Percentiles rank a stretch among this genome's conserved stretches.
These are phyloP conservation scores for Eucalyptus camaldulensis DNA, from an alignment of 345 rosid species.

Conservation along the genomic window DNA sequence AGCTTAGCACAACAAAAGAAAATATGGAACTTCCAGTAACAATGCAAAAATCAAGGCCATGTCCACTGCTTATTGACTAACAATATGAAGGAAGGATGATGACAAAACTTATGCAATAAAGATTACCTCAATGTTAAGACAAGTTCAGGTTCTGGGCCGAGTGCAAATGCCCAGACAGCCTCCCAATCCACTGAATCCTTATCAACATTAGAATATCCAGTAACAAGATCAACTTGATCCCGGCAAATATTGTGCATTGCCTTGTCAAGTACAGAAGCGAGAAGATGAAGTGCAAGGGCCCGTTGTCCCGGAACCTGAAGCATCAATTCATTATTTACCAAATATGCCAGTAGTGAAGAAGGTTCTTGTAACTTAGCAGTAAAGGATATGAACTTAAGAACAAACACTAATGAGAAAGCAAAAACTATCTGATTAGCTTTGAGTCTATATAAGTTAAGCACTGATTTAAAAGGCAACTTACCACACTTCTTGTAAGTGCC, in stretches of 20 bases:
- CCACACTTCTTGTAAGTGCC: conserved; percentile 72
- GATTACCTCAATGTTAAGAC: conserved; percentile 70
- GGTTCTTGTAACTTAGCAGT: neutral
- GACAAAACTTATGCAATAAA: neutral
- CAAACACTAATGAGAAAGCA: neutral
- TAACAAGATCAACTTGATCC: conserved; percentile 24
- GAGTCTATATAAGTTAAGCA: neutral
- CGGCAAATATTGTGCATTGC: conserved; percentile 32
- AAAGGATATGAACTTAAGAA: neutral
- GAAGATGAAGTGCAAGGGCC: conserved; percentile 60
- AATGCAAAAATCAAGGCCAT: neutral
- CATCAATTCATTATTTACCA: neutral
- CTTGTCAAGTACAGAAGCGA: conserved; percentile 70
- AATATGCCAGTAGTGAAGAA: neutral
- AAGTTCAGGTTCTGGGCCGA: conserved; percentile 96
- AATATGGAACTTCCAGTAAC: neutral
- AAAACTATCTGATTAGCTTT: neutral
- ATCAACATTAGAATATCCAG: conserved; percentile 6
- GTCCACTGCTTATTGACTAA: neutral
- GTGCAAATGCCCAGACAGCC: conserved; percentile 89
- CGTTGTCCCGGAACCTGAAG: conserved; percentile 84
- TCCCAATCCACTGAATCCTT: conserved; percentile 57
- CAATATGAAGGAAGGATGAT: neutral
- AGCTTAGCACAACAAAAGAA: neutral
- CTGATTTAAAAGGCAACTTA: conserved; percentile 14